Evolutionary conservation across 2,329 filamentous ascomycete species (phyloP).

Genomic region (Stagonosporopsis rhizophila): DNA sequence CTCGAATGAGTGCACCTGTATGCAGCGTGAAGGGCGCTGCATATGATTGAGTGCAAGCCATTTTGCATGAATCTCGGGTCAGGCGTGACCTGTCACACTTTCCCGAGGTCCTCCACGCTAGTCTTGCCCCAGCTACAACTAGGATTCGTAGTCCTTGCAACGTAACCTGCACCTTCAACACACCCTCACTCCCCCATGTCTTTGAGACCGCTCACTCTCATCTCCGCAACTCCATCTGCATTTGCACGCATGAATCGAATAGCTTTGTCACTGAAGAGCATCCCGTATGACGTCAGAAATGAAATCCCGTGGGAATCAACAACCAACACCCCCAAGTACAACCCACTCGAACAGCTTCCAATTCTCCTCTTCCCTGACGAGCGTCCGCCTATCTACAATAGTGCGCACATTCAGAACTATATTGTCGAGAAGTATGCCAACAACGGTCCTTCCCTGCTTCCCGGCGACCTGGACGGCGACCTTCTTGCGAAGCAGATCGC

Average conservation of each 20-base stretch:
- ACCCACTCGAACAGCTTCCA: slow-evolving; percentile 52
- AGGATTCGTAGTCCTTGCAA: neutral
- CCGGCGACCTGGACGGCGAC: slow-evolving; percentile 20
- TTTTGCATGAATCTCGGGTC: neutral
- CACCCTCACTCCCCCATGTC: neutral
- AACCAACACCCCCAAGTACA: slow-evolving; percentile 49
- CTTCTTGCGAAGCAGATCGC: slow-evolving; percentile 24
- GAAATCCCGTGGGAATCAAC: slow-evolving; percentile 54
- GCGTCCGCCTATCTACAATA: slow-evolving; percentile 21
- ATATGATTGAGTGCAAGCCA: neutral
- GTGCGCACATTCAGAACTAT: slow-evolving; percentile 27
- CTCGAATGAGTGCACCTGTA: neutral
- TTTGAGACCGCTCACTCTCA: slow-evolving; percentile 20
- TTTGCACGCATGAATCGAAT: slow-evolving; percentile 54
- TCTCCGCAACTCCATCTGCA: slow-evolving; percentile 48
- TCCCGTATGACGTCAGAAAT: slow-evolving; percentile 51
- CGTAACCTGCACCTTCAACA: neutral
- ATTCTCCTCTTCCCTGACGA: slow-evolving; percentile 41
- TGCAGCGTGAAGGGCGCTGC: neutral
- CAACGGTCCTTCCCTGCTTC: slow-evolving; percentile 14
- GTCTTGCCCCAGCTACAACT: neutral
- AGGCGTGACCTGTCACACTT: neutral
- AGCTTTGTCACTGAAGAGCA: slow-evolving; percentile 47
- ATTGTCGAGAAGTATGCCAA: slow-evolving; percentile 24
- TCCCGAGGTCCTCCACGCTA: neutral